Percentiles rank a stretch among this genome's conserved stretches.
These are phyloP conservation scores for Fusarium sp. DNA, from an alignment of 2,329 filamentous ascomycete species.

Conservation along the genomic window DNA sequence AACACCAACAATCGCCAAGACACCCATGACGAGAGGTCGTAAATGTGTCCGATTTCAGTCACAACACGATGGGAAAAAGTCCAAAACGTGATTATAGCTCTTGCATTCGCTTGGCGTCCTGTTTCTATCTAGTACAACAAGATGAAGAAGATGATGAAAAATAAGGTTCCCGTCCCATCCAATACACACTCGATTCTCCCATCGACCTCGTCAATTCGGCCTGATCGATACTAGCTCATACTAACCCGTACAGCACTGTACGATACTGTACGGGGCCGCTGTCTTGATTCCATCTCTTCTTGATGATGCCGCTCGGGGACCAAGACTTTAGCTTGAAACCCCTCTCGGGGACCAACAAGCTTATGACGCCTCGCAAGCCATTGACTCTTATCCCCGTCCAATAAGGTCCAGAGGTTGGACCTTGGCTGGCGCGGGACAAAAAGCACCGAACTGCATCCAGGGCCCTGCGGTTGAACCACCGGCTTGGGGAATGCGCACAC, in stretches of 20 bases:
- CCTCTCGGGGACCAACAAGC: constrained; percentile 1
- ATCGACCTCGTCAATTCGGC: background rate
- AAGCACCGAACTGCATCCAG: too few relatives aligned
- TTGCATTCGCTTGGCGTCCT: constrained; percentile 11
- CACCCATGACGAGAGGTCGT: background rate
- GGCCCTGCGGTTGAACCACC: too few relatives aligned
- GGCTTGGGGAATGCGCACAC: constrained; percentile 4
- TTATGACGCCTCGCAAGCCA: constrained; percentile 13
- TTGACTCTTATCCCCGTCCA: background rate
- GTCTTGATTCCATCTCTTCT: background rate
- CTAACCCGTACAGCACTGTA: constrained; percentile 8
- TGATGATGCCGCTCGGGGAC: background rate
- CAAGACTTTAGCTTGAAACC: background rate
- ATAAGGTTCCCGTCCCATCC: background rate
- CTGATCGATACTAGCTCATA: background rate
- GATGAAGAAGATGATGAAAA: background rate
- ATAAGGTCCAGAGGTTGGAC: background rate
- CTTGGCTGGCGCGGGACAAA: background rate
- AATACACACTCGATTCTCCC: background rate
- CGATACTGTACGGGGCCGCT: constrained; percentile 1
- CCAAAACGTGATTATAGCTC: background rate
- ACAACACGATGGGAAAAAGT: background rate
- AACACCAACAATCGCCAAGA: constrained; percentile 4
- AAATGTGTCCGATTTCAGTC: background rate
- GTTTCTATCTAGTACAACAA: constrained; percentile 14